Percentiles rank a stretch among this genome's conserved stretches.
Evolutionary conservation across 345 rosid species (phyloP).

Genomic region (Hevea brasiliensis): DNA sequence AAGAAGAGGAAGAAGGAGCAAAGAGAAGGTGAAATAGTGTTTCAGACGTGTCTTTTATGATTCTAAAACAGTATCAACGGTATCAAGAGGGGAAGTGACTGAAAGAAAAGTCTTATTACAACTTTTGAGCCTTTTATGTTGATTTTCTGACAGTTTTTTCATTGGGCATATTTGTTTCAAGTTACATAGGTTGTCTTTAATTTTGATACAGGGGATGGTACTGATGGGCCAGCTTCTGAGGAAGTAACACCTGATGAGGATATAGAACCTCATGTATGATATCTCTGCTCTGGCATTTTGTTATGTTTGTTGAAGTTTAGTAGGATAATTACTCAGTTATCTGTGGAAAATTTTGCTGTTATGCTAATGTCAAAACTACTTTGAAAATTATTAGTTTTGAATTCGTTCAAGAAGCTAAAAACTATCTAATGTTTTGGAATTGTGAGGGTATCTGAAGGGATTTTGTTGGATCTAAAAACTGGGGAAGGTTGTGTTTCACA

Average conservation of each 20-base stretch:
- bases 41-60: neutral
- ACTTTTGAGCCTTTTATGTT: too few relatives aligned
- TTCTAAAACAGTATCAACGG: too few relatives aligned
- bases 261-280: conserved; percentile 38
- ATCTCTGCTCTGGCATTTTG: neutral
- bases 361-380: neutral
- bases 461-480: too few relatives aligned
- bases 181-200: neutral
- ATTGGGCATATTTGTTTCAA: neutral
- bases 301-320: neutral
- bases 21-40: conserved; percentile 32
- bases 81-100: too few relatives aligned
- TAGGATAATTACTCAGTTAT: too few relatives aligned
- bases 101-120: too few relatives aligned
- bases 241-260: conserved; percentile 28
- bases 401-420: too few relatives aligned
- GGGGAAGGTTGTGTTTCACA: too few relatives aligned
- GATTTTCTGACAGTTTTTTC: too few relatives aligned
- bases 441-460: too few relatives aligned
- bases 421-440: too few relatives aligned
- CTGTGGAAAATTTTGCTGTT: neutral
- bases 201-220: conserved; percentile 33
- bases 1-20: conserved; percentile 29
- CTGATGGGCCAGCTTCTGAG: conserved; percentile 23
- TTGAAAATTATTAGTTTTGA: neutral